Evolutionary conservation across 164 flowering plant genomes (phyloP), one percentile per base, ranked within the genome.

Genomic region (Sextonia rubra): DNA sequence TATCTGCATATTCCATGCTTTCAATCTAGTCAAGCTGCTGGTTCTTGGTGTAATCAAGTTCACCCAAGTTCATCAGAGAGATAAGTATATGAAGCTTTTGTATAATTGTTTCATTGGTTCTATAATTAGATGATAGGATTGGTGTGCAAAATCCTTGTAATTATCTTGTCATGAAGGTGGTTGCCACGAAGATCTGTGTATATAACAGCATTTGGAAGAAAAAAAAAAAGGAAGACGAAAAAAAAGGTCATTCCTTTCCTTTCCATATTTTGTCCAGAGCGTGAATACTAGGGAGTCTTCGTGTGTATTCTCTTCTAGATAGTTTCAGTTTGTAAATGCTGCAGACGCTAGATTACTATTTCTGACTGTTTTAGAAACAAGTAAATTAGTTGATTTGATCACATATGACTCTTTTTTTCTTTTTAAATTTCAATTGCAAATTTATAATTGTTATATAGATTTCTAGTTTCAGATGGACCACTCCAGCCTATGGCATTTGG

Each of bases 1-100:
- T 92, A 60, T 94, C 99, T 0, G 98, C 98, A 55, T 97, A 89
- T 48, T 94, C 98, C 32, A 82, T 91, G 69, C 91, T 97, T 30
- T 94, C 98, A 3, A 75, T 82, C 47, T 83, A 90, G 84, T 94
- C 99, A 64, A 94, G 87, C 74, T 94, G 98, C 25, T 91, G 98
- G 98, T 79, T 83, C 89, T 55, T 92, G 76, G 80, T 69, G 12
- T 18, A 11, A 58, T 22, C 30, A 32, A 24, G 47, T 62, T 58
- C 64, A 3, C 3, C 76, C 49, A 68, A 84, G 87, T 89, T 87
- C 71, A 86, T 78, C 85, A 77, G 82, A 77, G 52, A 70, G 20
- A 37, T 11, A 70, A 63, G 71, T 49, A 2, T 64, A 8, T 48
- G 67, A 65, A 69, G 64, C 63, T 18, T 73, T 61, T 56, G 26